Evolutionary conservation across 352 stramenopile species (phyloP).

Genomic region (Pythium biforme): DNA sequence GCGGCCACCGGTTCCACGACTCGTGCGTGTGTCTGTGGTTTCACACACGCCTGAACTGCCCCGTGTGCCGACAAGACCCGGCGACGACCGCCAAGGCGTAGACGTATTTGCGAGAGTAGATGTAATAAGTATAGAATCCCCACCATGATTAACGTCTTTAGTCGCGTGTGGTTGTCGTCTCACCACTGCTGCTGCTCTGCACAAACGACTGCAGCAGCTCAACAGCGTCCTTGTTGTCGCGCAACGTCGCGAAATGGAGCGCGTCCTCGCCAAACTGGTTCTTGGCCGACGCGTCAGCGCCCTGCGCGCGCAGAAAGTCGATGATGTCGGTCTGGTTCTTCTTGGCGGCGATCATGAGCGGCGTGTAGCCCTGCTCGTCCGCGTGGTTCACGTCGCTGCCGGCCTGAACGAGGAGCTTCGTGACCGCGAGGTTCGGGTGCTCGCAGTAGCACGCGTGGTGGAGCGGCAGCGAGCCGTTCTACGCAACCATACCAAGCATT

Average conservation of each 20-base stretch:
- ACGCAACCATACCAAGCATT: background rate
- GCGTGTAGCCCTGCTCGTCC: constrained; percentile 61
- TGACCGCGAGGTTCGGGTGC: constrained; percentile 45
- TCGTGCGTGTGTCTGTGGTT: constrained; percentile 75
- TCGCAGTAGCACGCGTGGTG: constrained; percentile 83
- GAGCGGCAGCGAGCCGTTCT: constrained; percentile 72
- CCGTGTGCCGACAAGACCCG: constrained; percentile 38
- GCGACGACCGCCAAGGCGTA: background rate
- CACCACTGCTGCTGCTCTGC: too few relatives aligned
- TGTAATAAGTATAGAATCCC: background rate
- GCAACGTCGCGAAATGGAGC: constrained; percentile 59
- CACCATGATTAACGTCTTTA: background rate
- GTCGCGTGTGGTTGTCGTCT: too few relatives aligned
- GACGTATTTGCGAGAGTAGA: background rate
- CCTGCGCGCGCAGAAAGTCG: constrained; percentile 46
- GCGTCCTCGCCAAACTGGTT: constrained; percentile 70
- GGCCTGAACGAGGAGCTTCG: constrained; percentile 53
- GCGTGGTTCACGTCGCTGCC: constrained; percentile 60
- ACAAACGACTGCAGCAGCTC: constrained; percentile 34
- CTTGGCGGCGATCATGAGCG: constrained; percentile 71
- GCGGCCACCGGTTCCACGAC: constrained; percentile 76
- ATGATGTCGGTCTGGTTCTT: constrained; percentile 70
- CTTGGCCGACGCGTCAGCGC: constrained; percentile 47
- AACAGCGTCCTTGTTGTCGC: constrained; percentile 52
- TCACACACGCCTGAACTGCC: constrained; percentile 56